phyloP scores from a whole-genome alignment of 257 asterid genomes.

The Lycium barbarum region DNA sequence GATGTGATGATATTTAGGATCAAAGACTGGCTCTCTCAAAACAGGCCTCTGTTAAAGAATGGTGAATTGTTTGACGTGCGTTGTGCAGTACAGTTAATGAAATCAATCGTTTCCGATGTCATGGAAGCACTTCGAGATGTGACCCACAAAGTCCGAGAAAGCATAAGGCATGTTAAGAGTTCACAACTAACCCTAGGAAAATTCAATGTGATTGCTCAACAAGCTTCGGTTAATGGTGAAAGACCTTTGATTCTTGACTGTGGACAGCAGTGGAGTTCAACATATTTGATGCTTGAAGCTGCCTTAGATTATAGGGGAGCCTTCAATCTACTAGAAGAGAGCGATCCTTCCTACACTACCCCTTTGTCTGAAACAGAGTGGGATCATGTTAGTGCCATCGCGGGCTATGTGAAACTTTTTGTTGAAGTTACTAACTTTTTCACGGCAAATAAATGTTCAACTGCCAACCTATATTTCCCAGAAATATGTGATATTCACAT shows the following conservation, averaged over 20 bases:
- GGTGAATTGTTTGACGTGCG: conserved; percentile 83
- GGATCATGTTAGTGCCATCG: conserved; percentile 64
- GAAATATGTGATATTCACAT: conserved; percentile 86
- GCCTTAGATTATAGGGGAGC: conserved; percentile 73
- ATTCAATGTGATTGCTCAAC: conserved; percentile 73
- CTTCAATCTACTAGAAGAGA: conserved; percentile 64
- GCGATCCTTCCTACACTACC: conserved; percentile 65
- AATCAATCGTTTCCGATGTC: conserved; percentile 72
- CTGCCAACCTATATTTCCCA: conserved; percentile 78
- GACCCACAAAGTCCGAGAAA: conserved; percentile 70
- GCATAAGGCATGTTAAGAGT: conserved; percentile 72
- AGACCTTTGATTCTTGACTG: conserved; percentile 69
- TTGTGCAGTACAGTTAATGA: conserved; percentile 73
- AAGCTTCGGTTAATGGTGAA: conserved; percentile 59
- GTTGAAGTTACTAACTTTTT: conserved; percentile 65
- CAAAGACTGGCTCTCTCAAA: conserved; percentile 80
- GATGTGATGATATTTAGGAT: conserved; percentile 72
- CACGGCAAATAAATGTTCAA: conserved; percentile 59
- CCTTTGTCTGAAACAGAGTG: conserved; percentile 79
- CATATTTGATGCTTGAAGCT: conserved; percentile 79
- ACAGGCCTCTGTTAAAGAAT: conserved; percentile 66
- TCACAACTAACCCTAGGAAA: conserved; percentile 64
- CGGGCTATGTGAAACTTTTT: conserved; percentile 69
- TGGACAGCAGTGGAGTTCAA: conserved; percentile 82
- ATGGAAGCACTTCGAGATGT: conserved; percentile 64